Conservation (phyloP, 164 flowering plant genomes). For the Piper betle region DNA sequence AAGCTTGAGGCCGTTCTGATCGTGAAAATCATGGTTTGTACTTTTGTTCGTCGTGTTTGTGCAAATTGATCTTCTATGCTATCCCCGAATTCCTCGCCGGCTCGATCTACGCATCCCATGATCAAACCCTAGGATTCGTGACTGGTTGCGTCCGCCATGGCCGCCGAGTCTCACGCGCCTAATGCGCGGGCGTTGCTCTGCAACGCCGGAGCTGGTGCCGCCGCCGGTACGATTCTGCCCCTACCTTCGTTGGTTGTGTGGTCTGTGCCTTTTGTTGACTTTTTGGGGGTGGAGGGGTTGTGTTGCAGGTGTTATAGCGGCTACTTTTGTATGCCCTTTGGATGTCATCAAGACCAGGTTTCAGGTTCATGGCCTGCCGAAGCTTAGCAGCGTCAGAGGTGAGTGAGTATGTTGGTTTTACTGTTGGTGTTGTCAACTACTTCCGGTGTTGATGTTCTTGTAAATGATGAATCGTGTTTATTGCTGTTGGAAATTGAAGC, state of each 20-base stretch:
- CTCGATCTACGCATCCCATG: conserved; percentile 45
- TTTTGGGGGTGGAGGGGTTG: not conserved
- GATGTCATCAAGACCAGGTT: conserved; percentile 95
- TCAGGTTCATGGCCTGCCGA: conserved; percentile 85
- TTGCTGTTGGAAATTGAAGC: no score
- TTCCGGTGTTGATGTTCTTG: no score
- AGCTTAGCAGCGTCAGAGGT: conserved; percentile 53
- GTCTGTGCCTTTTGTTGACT: no score
- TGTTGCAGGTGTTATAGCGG: conserved; percentile 71
- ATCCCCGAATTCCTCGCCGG: no score
- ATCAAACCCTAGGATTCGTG: conserved; percentile 28
- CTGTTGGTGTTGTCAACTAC: not conserved
- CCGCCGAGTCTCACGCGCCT: conserved; percentile 36
- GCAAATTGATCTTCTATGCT: no score
- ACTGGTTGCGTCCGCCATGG: conserved; percentile 19
- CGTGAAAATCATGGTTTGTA: no score
- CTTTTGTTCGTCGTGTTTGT: no score
- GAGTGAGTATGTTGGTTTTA: not conserved
- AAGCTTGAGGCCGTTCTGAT: no score
- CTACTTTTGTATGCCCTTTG: conserved; percentile 95
- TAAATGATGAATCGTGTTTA: no score
- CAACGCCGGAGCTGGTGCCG: conserved; percentile 94
- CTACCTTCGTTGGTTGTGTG: not conserved
- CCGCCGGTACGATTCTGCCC: conserved; percentile 56
- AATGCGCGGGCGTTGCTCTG: conserved; percentile 50